Evolutionary conservation across 2,329 filamentous ascomycete species (phyloP), one percentile per base, ranked within the genome.

Genomic region (Leptographium procerum): DNA sequence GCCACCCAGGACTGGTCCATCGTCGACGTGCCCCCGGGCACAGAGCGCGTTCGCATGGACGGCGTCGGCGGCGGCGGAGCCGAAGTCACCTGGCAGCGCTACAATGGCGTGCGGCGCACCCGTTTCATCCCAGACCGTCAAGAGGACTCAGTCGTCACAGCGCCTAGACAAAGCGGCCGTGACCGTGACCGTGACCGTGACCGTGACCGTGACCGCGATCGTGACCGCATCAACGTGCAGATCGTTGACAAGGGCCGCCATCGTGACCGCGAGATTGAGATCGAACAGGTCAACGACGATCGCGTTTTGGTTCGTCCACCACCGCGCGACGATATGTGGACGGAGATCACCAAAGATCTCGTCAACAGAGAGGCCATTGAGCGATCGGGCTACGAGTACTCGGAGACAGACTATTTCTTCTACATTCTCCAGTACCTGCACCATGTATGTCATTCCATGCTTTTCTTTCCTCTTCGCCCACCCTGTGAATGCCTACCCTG

Each of bases 321-420:
- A 26, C 78, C 77, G 56, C 73, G 79, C 34, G 79, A 81, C 58
- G 83, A 87, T 60, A 88, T 95, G 76, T 97, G 92, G 92, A 99
- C 94, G 0, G 94, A 97, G 72, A 90, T 99, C 65, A 95, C 92
- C 52, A 96, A 95, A 73, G 91, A 96, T 65, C 74, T 97, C 40
- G 89, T 97, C 19, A 79, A 86, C 60, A 84, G 87, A 56, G 91
- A 96, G 69, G 94, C 94, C 22, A 88, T 97, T 63, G 86, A 95
- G 65, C 79, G 87, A 66, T 75, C 86, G 68, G 89, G 89, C 3
- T 97, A 96, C 71, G 85, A 89, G 61, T 97, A 86, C 68, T 90
- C 96, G 69, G 91, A 97, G 77, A 94, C 89, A 0, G 87, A 90
- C 57, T 83, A 81, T 62, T 95, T 90, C 72, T 97, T 88, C 72